Evolutionary conservation across 495 filamentous ascomycete genomes (phyloP).

Genomic region (Penicillium riverlandense): DNA sequence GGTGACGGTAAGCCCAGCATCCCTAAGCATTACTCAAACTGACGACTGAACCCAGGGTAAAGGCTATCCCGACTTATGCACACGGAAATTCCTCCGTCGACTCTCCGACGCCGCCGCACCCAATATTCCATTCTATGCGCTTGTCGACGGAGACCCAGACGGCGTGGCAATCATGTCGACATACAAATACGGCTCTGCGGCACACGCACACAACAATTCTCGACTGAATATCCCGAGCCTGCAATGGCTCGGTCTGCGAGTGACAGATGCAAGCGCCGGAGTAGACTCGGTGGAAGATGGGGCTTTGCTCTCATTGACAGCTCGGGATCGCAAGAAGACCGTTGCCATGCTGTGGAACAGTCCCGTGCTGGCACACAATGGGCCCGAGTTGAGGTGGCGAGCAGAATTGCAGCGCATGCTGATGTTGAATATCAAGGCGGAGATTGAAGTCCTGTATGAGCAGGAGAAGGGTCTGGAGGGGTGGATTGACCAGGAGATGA

Average conservation of each 20-base stretch:
- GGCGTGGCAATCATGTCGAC: slow-evolving; percentile 80
- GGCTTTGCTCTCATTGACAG: slow-evolving; percentile 48
- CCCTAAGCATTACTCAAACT: not conserved
- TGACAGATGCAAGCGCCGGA: slow-evolving; percentile 44
- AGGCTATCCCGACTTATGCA: slow-evolving; percentile 85
- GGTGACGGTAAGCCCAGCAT: slow-evolving; percentile 49
- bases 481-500: slow-evolving; percentile 55
- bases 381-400: slow-evolving; percentile 47
- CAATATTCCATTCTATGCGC: slow-evolving; percentile 48
- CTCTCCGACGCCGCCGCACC: slow-evolving; percentile 18
- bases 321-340: slow-evolving; percentile 62
- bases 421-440: slow-evolving; percentile 77
- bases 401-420: slow-evolving; percentile 79
- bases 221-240: slow-evolving; percentile 50
- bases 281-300: slow-evolving; percentile 19
- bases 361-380: slow-evolving; percentile 38
- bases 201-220: slow-evolving; percentile 62
- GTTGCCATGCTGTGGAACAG: slow-evolving; percentile 53
- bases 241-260: slow-evolving; percentile 68
- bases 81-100: slow-evolving; percentile 54
- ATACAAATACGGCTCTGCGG: slow-evolving; percentile 77
- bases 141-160: slow-evolving; percentile 84
- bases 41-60: slow-evolving; percentile 48
- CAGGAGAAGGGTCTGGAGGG: slow-evolving; percentile 46
- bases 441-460: slow-evolving; percentile 77